phyloP scores from a whole-genome alignment of 208 protist species.

The Balamuthia mandrillaris region DNA sequence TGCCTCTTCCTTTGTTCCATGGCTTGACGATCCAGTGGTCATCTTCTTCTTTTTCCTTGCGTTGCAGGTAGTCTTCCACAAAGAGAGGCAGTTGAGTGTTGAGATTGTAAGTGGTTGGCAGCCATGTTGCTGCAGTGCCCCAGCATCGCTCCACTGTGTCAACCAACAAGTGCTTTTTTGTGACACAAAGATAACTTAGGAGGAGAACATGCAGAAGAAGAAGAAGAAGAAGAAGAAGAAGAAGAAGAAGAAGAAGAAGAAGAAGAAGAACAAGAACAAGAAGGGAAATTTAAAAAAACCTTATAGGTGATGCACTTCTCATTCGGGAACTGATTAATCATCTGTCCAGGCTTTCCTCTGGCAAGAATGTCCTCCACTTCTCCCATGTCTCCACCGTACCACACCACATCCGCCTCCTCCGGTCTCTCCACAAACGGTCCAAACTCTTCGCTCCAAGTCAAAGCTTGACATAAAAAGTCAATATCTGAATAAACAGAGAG shows the following conservation, averaged over 20 bases:
- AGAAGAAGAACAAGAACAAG: too few species aligned
- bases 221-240: too few species aligned
- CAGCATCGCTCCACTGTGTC: constrained; percentile 16
- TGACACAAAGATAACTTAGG: too few species aligned
- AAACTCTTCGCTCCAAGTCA: too few species aligned
- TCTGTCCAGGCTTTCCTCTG: background rate
- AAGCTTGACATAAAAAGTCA: constrained; percentile 7
- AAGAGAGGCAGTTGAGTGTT: constrained; percentile 26
- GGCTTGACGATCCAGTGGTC: constrained; percentile 59
- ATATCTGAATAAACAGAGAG: constrained; percentile 25
- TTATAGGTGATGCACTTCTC: constrained; percentile 37
- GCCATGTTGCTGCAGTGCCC: constrained; percentile 1
- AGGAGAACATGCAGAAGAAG: too few species aligned
- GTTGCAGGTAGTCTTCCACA: background rate
- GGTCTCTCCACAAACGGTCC: background rate
- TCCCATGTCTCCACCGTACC: constrained; percentile 34
- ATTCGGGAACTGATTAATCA: constrained; percentile 33
- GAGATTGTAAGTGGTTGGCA: constrained; percentile 30
- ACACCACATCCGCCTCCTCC: constrained; percentile 15
- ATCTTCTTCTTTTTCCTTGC: background rate
- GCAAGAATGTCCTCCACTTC: constrained; percentile 19
- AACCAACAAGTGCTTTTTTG: constrained; percentile 35
- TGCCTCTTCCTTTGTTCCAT: constrained; percentile 45
- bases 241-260: too few species aligned
- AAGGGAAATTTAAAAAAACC: too few species aligned